Base-by-base conservation (phyloP, 225 moss, liverwort and hornwort genomes). In the Pseudisothecium myosuroides region DNA sequence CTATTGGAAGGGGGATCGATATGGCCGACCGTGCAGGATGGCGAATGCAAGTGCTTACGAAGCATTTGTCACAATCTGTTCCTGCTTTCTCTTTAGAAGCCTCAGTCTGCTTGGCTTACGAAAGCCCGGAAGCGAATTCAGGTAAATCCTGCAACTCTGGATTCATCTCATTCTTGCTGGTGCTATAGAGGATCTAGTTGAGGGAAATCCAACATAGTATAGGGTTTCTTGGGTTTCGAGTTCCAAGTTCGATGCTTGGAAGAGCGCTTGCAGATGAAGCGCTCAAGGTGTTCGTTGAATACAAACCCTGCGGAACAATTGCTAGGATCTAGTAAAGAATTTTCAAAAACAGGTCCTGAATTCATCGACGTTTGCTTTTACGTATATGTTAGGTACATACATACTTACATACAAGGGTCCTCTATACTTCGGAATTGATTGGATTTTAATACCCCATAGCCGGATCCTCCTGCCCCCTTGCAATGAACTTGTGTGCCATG, bases 1-100 rank as follows among this genome's bases (percentile, higher is more conserved):
- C 7, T 1, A 21, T 19, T 27, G 55, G 39, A 29, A 56, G 84
- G 56, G 56, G 77, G 60, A 45, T 55, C 55, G 55, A 55, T 76
- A 91, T 91, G 91, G 91, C 87, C 16, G 55, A 87, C 75, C 81
- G 89, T 41, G 92, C 92, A 58, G 88, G 73, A 83, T 91, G 92
- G 92, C 89, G 92, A 71, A 88, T 91, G 4, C 84, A 87, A 82
- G 92, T 91, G 76, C 76, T 91, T 20, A 73, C 74, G 26, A 88
- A 86, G 78, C 91, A 93, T 83, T 65, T 89, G 83, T 61, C 82
- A 31, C 89, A 86, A 63, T 39, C 68, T 19, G 83, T 68, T 52
- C 82, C 79, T 79, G 64, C 85, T 34, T 16, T 66, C 60, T 55
- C 83, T 56, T 52, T 93, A 28, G 78, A 88, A 55, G 23, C 77